Evolutionary conservation across 1,284 basidiomycete genomes (phyloP), one percentile per base, ranked within the genome.

Genomic region (Trametes hirsuta): DNA sequence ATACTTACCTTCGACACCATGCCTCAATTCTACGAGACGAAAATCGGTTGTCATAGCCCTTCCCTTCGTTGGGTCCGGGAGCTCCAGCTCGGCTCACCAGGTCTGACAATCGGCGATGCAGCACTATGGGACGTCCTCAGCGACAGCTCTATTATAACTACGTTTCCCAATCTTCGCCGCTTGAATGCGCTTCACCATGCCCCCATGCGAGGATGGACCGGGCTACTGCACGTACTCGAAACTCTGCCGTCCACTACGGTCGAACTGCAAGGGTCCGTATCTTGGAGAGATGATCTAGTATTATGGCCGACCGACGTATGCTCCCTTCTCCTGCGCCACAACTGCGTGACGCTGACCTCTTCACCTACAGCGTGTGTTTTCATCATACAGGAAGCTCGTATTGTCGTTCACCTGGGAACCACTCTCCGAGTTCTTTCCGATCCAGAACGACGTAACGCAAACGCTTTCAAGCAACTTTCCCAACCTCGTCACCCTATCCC

Each of bases 161-260:
- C 15, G 2, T 54, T 54, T 21, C 52, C 52, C 22, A 54, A 47
- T 30, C 52, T 54, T 1, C 44, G 44, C 12, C 4, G n/a, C n/a
- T 6, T 54, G 10, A 35, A 54, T 14, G 36, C 44, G 11, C 22
- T 25, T 3, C 6, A 15, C 3, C 52, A 54, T 4, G 15, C 44
- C 6, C 52, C 42, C 9, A 39, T 54, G 52, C 37, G 45, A 30
- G 52, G 52, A 12, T 54, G 52, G 52, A 36, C 52, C 5, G 52
- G 52, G 6, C 5, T 54, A 15, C n/a, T 40, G 9, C 52, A 47
- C 22, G 52, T 54, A 14, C 12, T 54, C 15, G 12, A 47, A 10
- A 39, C 44, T 9, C 52, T 54, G 8, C 52, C 52, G 11, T 1
- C 30, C 14, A 39, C 52, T 2, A 25, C 30, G 22, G 6, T 5